Percentiles rank a stretch among this genome's conserved stretches.
phyloP scores from a whole-genome alignment of 2,329 filamentous ascomycete species.

The Diaporthe sp. region DNA sequence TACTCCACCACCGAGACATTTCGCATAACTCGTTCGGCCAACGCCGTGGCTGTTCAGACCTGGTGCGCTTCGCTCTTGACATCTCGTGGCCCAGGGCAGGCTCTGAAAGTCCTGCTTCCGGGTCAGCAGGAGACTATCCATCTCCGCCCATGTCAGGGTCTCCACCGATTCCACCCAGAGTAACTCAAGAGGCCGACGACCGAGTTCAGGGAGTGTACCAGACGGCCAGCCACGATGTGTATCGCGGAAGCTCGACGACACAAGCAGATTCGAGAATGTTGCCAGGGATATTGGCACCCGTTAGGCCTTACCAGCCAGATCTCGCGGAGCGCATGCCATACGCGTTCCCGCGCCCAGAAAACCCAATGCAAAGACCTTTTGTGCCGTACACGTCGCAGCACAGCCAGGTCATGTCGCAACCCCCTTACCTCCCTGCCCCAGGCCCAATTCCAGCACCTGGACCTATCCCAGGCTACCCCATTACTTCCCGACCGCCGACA shows the following conservation, averaged over 20 bases:
- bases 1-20: constrained; percentile 59
- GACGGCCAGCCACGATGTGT: constrained; percentile 64
- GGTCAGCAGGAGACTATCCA: constrained; percentile 73
- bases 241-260: constrained; percentile 56
- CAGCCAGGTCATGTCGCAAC: constrained; percentile 50
- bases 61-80: constrained; percentile 68
- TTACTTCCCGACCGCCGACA: constrained; percentile 51
- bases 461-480: constrained; percentile 51
- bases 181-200: constrained; percentile 69
- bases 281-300: constrained; percentile 48
- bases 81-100: constrained; percentile 68
- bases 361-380: constrained; percentile 50
- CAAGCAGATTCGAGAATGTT: constrained; percentile 54
- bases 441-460: constrained; percentile 49
- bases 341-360: constrained; percentile 55
- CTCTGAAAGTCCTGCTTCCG: constrained; percentile 66
- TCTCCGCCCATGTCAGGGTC: constrained; percentile 83
- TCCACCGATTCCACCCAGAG: constrained; percentile 71
- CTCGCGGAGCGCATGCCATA: constrained; percentile 56
- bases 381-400: constrained; percentile 51
- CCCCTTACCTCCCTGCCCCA: constrained; percentile 46
- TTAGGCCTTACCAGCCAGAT: constrained; percentile 56
- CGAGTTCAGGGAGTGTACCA: constrained; percentile 65
- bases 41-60: constrained; percentile 69
- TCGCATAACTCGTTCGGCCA: constrained; percentile 66